These are phyloP conservation scores for Stemphylium lycopersici DNA, from an alignment of 2,329 filamentous ascomycete genomes.

Conservation along the genomic window DNA sequence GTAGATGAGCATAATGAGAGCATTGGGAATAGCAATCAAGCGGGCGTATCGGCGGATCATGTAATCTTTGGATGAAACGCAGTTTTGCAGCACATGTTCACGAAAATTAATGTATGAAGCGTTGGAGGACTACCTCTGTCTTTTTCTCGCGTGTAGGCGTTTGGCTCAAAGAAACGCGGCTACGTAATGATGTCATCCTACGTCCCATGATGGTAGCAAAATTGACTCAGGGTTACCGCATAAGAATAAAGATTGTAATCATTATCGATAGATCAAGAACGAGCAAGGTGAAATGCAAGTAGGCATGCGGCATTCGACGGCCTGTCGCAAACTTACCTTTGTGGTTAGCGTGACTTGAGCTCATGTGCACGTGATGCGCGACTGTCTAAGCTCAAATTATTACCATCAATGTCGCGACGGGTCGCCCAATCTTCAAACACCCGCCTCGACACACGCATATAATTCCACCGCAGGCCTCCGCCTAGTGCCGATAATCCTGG, in stretches of 20 bases:
- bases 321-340: conserved; percentile 29
- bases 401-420: conserved; percentile 18
- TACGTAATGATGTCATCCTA: too few species aligned
- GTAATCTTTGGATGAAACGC: not conserved
- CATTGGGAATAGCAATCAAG: not conserved
- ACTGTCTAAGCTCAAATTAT: conserved; percentile 21
- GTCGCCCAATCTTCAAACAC: not conserved
- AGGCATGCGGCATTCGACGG: not conserved
- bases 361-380: conserved; percentile 26
- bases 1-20: not conserved
- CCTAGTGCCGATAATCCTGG: not conserved
- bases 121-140: too few species aligned
- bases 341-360: conserved; percentile 21
- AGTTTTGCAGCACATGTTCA: not conserved
- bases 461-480: not conserved
- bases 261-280: too few species aligned
- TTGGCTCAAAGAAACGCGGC: too few species aligned
- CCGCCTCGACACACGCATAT: not conserved
- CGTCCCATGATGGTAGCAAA: too few species aligned
- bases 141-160: too few species aligned
- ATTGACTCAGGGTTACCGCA: too few species aligned
- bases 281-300: not conserved
- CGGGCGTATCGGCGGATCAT: not conserved
- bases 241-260: too few species aligned
- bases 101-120: not conserved